phyloP scores from a whole-genome alignment of 1,139 yeast genomes.

The Torulaspora globosa region DNA sequence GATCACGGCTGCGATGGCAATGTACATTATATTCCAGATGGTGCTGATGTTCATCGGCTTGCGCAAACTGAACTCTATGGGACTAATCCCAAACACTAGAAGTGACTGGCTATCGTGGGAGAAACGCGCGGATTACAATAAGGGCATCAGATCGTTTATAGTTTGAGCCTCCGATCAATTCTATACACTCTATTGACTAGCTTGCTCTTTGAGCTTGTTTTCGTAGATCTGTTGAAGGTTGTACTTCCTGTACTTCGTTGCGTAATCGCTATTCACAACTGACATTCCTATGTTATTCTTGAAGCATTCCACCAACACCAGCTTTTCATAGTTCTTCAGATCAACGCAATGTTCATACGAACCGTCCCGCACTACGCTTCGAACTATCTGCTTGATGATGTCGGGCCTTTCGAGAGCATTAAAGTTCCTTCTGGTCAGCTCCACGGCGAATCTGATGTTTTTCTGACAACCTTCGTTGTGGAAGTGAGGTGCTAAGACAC shows the following conservation, averaged over 20 bases:
- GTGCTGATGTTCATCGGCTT: conserved; percentile 70
- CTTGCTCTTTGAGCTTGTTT: conserved; percentile 36
- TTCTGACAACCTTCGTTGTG: conserved; percentile 49
- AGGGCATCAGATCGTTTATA: conserved; percentile 21
- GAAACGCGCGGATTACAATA: conserved; percentile 36
- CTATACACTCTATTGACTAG: conserved; percentile 8
- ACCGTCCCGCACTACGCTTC: conserved; percentile 52
- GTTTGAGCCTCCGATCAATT: conserved; percentile 16
- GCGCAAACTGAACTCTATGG: conserved; percentile 85
- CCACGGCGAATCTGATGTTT: conserved; percentile 70
- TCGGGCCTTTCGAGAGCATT: conserved; percentile 64
- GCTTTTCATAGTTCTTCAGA: conserved; percentile 70
- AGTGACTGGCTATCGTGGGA: conserved; percentile 96
- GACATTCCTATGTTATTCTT: conserved; percentile 79
- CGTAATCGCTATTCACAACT: conserved; percentile 63
- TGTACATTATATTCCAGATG: conserved; percentile 57
- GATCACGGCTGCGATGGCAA: conserved; percentile 46
- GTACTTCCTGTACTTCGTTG: conserved; percentile 44
- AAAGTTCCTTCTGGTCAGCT: conserved; percentile 75
- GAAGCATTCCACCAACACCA: conserved; percentile 81
- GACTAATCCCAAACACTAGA: conserved; percentile 77
- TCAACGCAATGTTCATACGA: conserved; percentile 75
- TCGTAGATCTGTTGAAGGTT: conserved; percentile 62
- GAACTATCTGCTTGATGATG: conserved; percentile 68
- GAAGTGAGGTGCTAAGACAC: conserved; percentile 64